phyloP scores from a whole-genome alignment of 139 green algal species.

The Asterochloris erici region DNA sequence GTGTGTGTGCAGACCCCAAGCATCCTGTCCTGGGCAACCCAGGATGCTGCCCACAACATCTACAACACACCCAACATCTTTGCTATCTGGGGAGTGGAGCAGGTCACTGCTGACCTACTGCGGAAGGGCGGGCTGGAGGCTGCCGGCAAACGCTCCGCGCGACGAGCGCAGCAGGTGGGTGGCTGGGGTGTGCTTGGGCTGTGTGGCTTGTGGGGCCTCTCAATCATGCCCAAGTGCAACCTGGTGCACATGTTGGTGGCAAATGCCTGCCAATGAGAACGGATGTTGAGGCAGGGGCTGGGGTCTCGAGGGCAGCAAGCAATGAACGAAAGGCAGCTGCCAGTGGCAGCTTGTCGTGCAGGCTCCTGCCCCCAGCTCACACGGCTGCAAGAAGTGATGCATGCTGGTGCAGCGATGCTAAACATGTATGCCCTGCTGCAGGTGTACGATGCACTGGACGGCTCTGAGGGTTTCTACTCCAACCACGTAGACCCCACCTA shows the following conservation, averaged over 20 bases:
- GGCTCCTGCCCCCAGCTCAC: too few species aligned
- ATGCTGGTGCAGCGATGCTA: neutral
- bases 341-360: too few species aligned
- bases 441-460: conserved; percentile 31
- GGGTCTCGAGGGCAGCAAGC: too few species aligned
- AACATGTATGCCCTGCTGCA: neutral
- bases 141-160: neutral
- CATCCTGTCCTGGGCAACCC: conserved; percentile 23
- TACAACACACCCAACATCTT: conserved; percentile 41
- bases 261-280: too few species aligned
- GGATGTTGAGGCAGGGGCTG: too few species aligned
- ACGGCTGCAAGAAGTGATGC: too few species aligned
- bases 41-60: conserved; percentile 19
- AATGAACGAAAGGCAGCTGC: too few species aligned
- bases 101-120: conserved; percentile 17
- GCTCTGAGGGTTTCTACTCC: conserved; percentile 28
- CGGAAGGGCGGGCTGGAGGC: conserved; percentile 20
- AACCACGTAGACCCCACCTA: conserved; percentile 24
- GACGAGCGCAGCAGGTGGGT: conserved; percentile 6
- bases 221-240: too few species aligned
- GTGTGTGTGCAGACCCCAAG: conserved; percentile 9
- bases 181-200: neutral
- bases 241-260: too few species aligned
- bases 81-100: conserved; percentile 22
- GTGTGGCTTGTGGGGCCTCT: neutral